Conservation (phyloP, 75 land plant genomes). For the Cunninghamia lanceolata region DNA sequence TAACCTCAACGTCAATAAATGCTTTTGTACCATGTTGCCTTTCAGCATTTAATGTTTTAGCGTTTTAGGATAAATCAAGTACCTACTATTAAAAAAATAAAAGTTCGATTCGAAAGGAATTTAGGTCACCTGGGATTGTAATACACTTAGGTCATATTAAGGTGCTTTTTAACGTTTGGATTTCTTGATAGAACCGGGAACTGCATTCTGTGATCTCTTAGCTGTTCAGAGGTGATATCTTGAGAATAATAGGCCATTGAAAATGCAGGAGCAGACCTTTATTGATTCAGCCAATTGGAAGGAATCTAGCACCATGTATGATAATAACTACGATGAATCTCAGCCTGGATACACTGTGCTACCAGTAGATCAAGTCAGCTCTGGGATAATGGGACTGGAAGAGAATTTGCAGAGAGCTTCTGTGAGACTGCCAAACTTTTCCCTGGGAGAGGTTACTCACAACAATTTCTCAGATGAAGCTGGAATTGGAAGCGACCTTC, state of each 20-base stretch:
- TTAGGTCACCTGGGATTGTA: background rate
- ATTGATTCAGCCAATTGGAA: background rate
- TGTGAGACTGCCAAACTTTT: constrained; percentile 1
- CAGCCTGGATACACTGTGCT: background rate
- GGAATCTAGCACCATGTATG: constrained; percentile 8
- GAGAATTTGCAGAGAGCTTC: background rate
- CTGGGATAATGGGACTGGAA: constrained; percentile 2
- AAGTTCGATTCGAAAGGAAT: background rate
- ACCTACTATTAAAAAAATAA: background rate
- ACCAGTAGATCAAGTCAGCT: background rate
- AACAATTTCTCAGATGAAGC: constrained; percentile 6
- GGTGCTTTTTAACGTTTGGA: background rate
- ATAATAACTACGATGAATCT: background rate
- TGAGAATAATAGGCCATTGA: background rate
- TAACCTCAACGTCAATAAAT: background rate
- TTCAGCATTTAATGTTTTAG: background rate
- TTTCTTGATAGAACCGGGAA: background rate
- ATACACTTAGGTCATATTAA: background rate
- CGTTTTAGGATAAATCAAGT: background rate
- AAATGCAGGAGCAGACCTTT: background rate
- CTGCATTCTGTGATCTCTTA: background rate
- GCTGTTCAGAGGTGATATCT: background rate
- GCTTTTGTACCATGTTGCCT: background rate
- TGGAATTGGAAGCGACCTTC: background rate
- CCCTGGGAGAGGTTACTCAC: constrained; percentile 2